Evolutionary conservation across 1,284 basidiomycete genomes (phyloP).

Genomic region (Leccinum pachyderme): DNA sequence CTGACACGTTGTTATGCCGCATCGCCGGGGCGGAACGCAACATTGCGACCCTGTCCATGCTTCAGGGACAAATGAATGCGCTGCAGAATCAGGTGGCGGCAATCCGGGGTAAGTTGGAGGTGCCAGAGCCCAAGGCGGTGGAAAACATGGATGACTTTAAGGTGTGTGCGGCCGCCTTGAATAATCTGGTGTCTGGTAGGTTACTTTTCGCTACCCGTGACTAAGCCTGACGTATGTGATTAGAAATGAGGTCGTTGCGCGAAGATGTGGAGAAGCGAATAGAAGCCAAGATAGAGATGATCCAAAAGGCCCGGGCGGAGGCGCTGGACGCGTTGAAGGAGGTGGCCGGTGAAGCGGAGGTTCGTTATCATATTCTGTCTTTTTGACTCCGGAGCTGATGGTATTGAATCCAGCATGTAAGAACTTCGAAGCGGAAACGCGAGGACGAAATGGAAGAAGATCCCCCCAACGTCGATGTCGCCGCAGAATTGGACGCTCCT

Average conservation of each 20-base stretch:
- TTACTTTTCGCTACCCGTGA: background rate
- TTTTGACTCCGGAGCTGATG: conserved; percentile 9
- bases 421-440: conserved; percentile 30
- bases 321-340: conserved; percentile 27
- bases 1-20: conserved; percentile 33
- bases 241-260: conserved; percentile 36
- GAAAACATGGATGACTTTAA: conserved; percentile 26
- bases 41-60: conserved; percentile 35
- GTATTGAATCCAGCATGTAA: conserved; percentile 13
- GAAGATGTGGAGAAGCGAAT: conserved; percentile 35
- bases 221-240: conserved; percentile 11
- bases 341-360: conserved; percentile 22
- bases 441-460: conserved; percentile 17
- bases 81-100: conserved; percentile 35
- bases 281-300: conserved; percentile 30
- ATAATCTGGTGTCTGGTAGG: conserved; percentile 33
- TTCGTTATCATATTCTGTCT: conserved; percentile 5
- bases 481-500: background rate
- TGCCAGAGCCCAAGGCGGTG: conserved; percentile 7
- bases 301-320: conserved; percentile 29
- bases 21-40: conserved; percentile 31
- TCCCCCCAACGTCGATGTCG: background rate
- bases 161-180: conserved; percentile 29
- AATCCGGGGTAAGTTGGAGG: conserved; percentile 34
- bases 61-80: conserved; percentile 33